These are phyloP conservation scores for Parathielavia appendiculata DNA, from an alignment of 495 filamentous ascomycete species.

Conservation along the genomic window DNA sequence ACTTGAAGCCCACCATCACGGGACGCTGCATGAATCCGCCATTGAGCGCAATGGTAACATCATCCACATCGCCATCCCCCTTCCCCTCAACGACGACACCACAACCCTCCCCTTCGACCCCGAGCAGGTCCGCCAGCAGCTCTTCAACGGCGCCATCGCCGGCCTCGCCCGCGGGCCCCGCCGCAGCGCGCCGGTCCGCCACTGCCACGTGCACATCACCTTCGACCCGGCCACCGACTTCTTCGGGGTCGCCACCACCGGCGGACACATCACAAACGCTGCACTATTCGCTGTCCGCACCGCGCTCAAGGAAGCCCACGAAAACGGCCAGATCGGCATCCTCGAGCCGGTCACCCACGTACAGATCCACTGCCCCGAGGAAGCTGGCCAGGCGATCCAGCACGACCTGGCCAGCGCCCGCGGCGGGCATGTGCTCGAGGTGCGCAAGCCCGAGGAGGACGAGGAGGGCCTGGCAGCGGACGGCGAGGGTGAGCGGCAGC, in stretches of 20 bases:
- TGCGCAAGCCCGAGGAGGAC: conserved; percentile 55
- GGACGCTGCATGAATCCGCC: conserved; percentile 24
- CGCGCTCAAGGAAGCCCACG: conserved; percentile 55
- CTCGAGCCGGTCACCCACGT: conserved; percentile 93
- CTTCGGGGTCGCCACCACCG: conserved; percentile 54
- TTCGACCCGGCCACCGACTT: conserved; percentile 62
- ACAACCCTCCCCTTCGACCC: conserved; percentile 53
- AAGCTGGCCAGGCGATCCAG: conserved; percentile 74
- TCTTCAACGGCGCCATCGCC: conserved; percentile 74
- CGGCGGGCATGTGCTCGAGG: conserved; percentile 78
- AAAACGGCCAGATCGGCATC: conserved; percentile 50
- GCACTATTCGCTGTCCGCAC: conserved; percentile 64
- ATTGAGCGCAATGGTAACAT: conserved; percentile 54
- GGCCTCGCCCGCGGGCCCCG: conserved; percentile 81
- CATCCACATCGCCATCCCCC: conserved; percentile 51
- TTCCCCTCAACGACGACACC: conserved; percentile 23
- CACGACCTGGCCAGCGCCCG: conserved; percentile 79
- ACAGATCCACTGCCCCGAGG: conserved; percentile 76
- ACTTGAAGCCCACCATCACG: conserved; percentile 41
- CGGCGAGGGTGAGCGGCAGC: conserved; percentile 1
- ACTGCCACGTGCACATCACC: conserved; percentile 59
- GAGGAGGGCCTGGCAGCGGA: background rate
- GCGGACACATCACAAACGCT: conserved; percentile 72
- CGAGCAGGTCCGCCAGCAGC: conserved; percentile 54
- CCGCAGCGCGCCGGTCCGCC: conserved; percentile 69